Evolutionary conservation across 208 protist species (phyloP).

Genomic region (Leishmania braziliensis): DNA sequence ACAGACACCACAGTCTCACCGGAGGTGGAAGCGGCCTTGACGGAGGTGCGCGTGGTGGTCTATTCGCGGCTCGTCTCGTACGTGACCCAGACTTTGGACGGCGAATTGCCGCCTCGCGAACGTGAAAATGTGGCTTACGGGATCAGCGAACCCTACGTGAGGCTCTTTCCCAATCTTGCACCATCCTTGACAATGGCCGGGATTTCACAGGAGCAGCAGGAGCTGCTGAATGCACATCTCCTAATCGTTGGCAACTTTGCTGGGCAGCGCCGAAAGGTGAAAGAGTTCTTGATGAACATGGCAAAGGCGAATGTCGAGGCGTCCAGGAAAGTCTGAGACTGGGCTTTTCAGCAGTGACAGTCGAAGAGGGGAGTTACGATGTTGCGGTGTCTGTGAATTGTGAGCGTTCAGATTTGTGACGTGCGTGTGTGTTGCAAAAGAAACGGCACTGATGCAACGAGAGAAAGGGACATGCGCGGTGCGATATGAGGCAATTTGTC

Average conservation of each 20-base stretch:
- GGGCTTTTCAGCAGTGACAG: not conserved
- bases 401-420: not conserved
- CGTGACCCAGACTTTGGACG: constrained; percentile 26
- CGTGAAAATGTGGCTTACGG: constrained; percentile 36
- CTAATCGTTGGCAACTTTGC: constrained; percentile 35
- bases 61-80: constrained; percentile 55
- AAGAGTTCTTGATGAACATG: constrained; percentile 52
- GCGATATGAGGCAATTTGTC: no score
- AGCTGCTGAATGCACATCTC: constrained; percentile 65
- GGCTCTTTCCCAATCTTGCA: constrained; percentile 45
- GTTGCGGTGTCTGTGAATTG: not conserved
- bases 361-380: not conserved
- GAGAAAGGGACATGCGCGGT: no score
- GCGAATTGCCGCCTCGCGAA: constrained; percentile 34
- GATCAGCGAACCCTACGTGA: constrained; percentile 52
- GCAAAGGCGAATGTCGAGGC: constrained; percentile 4
- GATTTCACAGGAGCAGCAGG: constrained; percentile 34
- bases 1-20: constrained; percentile 12
- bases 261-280: constrained; percentile 53
- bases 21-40: constrained; percentile 27
- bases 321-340: not conserved
- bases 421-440: not conserved
- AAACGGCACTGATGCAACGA: not conserved
- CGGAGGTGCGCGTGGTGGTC: constrained; percentile 35
- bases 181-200: constrained; percentile 35